Conservation (phyloP, 225 moss, liverwort and hornwort genomes). For the Sphagnum tenellum region DNA sequence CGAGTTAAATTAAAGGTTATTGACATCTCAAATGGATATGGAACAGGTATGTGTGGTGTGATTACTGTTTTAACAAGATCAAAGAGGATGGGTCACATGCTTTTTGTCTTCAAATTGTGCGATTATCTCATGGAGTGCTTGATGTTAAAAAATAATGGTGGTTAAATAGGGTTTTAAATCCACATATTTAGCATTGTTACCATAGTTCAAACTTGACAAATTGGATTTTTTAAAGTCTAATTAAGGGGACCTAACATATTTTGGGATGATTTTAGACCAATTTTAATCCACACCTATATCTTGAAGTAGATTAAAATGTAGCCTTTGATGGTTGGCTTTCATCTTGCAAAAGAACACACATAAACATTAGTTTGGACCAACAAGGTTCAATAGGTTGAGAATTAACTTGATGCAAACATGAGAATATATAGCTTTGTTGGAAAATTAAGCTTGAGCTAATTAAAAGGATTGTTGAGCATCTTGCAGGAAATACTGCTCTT, state of each 20-base stretch:
- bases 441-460: no score
- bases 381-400: no score
- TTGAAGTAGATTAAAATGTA: no score
- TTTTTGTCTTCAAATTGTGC: not conserved
- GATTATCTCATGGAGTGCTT: not conserved
- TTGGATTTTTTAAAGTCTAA: no score
- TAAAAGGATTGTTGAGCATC: not conserved
- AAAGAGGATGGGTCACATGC: not conserved
- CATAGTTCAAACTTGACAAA: no score
- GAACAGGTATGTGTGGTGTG: constrained; percentile 20
- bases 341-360: no score
- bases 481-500: constrained; percentile 45
- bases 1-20: constrained; percentile 26
- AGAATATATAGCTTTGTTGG: no score
- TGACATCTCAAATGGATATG: constrained; percentile 23
- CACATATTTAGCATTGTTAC: not conserved
- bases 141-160: not conserved
- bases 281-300: not conserved
- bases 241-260: not conserved
- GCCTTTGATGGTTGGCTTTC: no score
- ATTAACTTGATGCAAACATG: no score
- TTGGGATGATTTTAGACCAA: not conserved
- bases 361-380: no score
- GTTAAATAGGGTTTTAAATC: not conserved
- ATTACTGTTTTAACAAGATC: no score